Evolutionary conservation across 2,329 filamentous ascomycete species (phyloP).

Genomic region (Lecanicillium sp.): DNA sequence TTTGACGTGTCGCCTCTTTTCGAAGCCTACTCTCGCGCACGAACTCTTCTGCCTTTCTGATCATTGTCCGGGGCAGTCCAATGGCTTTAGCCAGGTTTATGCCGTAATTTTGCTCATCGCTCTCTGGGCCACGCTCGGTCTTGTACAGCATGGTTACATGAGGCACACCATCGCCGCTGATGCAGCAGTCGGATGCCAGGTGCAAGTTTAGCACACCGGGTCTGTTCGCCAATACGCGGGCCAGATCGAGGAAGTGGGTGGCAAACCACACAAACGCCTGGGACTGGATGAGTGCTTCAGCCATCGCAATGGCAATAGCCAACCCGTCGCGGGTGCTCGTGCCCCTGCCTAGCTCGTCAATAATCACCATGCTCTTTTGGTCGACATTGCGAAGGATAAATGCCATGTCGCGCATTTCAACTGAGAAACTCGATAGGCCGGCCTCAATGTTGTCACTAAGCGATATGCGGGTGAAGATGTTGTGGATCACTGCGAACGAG

Average conservation of each 20-base stretch:
- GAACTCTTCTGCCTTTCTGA: slow-evolving; percentile 62
- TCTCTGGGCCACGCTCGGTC: slow-evolving; percentile 63
- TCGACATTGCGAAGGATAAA: slow-evolving; percentile 85
- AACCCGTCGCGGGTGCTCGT: slow-evolving; percentile 86
- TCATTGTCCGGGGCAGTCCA: slow-evolving; percentile 61
- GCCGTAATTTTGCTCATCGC: slow-evolving; percentile 68
- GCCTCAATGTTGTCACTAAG: slow-evolving; percentile 83
- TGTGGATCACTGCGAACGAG: slow-evolving; percentile 70
- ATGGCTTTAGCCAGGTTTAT: slow-evolving; percentile 72
- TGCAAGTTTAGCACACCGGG: slow-evolving; percentile 79
- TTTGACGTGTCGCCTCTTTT: slow-evolving; percentile 51
- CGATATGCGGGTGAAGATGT: slow-evolving; percentile 81
- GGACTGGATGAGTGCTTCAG: slow-evolving; percentile 78
- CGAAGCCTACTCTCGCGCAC: slow-evolving; percentile 55
- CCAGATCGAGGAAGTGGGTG: slow-evolving; percentile 84
- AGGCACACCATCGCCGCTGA: slow-evolving; percentile 40
- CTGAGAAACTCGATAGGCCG: slow-evolving; percentile 87
- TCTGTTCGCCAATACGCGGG: slow-evolving; percentile 66
- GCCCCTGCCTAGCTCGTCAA: slow-evolving; percentile 88
- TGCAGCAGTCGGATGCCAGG: slow-evolving; percentile 61
- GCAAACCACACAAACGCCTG: slow-evolving; percentile 83
- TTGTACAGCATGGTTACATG: slow-evolving; percentile 87
- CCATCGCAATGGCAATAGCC: slow-evolving; percentile 82
- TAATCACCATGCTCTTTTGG: slow-evolving; percentile 67
- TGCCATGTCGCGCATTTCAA: slow-evolving; percentile 93